These are phyloP conservation scores for Trichosporon asahii DNA, from an alignment of 1,284 basidiomycete species.

Conservation along the genomic window DNA sequence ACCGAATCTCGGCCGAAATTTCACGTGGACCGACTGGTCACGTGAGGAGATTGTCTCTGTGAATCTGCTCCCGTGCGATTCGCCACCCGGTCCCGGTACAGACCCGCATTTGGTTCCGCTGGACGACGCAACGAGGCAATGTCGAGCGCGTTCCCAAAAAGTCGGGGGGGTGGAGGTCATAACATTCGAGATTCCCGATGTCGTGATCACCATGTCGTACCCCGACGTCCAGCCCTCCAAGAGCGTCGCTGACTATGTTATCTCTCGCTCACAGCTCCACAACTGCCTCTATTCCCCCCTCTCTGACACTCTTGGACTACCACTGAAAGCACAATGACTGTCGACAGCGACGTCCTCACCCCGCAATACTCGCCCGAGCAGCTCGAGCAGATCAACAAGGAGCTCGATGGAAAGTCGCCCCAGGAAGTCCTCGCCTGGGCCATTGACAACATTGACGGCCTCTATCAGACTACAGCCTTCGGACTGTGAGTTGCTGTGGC, in stretches of 20 bases:
- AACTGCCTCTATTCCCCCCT: not conserved
- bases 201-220: slow-evolving; percentile 9
- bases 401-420: slow-evolving; percentile 67
- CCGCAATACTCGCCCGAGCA: slow-evolving; percentile 65
- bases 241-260: not conserved
- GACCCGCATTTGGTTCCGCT: not conserved
- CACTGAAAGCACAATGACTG: slow-evolving; percentile 16
- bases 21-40: not conserved
- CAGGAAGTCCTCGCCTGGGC: slow-evolving; percentile 83
- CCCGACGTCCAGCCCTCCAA: not conserved
- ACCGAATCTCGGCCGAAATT: not conserved
- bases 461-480: slow-evolving; percentile 91
- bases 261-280: not conserved
- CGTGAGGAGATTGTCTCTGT: not conserved
- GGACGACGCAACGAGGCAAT: not conserved
- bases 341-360: slow-evolving; percentile 29
- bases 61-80: not conserved
- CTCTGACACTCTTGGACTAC: not conserved
- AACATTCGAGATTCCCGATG: not conserved
- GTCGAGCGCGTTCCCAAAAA: slow-evolving; percentile 1
- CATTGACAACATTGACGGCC: slow-evolving; percentile 62
- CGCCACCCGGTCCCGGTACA: not conserved
- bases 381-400: slow-evolving; percentile 66
- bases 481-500: slow-evolving; percentile 59
- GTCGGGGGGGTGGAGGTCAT: slow-evolving; percentile 1